Conservation (phyloP, 1,139 yeast species). For the Zhuliangozyma parablackwelliae region DNA sequence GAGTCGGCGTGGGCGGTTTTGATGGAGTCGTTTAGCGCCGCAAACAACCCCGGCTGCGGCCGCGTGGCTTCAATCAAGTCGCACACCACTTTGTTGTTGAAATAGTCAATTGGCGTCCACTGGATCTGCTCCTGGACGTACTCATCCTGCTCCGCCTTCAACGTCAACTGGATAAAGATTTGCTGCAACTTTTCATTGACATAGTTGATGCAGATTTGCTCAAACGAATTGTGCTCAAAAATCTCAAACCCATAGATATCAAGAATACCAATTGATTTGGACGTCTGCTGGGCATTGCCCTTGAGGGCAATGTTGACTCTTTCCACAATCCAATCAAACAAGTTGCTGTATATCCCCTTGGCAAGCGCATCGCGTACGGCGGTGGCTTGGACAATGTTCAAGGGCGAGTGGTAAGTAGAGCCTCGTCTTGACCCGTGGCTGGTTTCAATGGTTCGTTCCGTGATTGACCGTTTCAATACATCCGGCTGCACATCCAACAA, state of each 20-base stretch:
- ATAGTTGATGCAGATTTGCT: constrained; percentile 93
- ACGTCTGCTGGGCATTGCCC: constrained; percentile 39
- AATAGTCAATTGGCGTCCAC: constrained; percentile 97
- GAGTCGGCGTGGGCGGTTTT: constrained; percentile 99
- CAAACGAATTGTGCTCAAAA: constrained; percentile 93
- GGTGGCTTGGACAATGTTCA: constrained; percentile 86
- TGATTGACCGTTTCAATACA: constrained; percentile 61
- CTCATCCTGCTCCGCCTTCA: constrained; percentile 96
- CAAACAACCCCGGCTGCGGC: constrained; percentile 91
- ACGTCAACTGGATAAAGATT: constrained; percentile 89
- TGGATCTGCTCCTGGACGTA: constrained; percentile 91
- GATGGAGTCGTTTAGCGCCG: constrained; percentile 93
- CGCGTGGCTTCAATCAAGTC: constrained; percentile 91
- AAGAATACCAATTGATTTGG: constrained; percentile 79
- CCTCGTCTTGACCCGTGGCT: constrained; percentile 86
- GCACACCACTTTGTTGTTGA: constrained; percentile 94
- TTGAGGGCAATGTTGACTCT: constrained; percentile 73
- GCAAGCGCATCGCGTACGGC: constrained; percentile 96
- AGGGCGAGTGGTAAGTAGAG: constrained; percentile 89
- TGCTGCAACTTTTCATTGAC: constrained; percentile 97
- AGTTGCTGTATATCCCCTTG: constrained; percentile 85
- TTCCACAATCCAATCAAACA: constrained; percentile 97
- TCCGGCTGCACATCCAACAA: constrained; percentile 76
- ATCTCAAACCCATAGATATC: constrained; percentile 99
- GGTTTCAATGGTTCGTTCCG: constrained; percentile 85